Percentiles rank a stretch among this genome's conserved stretches.
Conservation (phyloP, 306 rosid genomes). For the Psophocarpus tetragonolobus region DNA sequence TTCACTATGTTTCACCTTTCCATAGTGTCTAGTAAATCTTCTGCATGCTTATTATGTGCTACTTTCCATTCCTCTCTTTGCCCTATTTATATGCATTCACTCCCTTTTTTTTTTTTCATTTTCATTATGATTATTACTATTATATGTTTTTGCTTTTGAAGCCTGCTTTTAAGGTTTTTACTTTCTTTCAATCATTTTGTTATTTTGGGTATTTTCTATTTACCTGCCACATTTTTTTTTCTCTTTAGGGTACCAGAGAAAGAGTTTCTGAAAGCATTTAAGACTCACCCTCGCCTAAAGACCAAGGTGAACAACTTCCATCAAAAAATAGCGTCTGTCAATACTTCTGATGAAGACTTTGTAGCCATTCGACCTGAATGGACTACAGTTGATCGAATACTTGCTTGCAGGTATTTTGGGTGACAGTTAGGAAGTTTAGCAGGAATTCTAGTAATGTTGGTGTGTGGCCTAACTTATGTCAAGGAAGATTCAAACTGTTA, state of each 20-base stretch:
- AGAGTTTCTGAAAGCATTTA: slow-evolving; percentile 91
- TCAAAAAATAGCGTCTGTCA: slow-evolving; percentile 70
- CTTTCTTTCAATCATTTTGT: slow-evolving; percentile 21
- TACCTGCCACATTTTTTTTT: slow-evolving; percentile 21
- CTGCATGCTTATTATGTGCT: slow-evolving; percentile 27
- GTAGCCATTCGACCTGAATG: slow-evolving; percentile 97
- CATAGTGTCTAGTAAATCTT: slow-evolving; percentile 16
- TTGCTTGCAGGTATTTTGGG: slow-evolving; percentile 83
- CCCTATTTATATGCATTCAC: slow-evolving; percentile 2
- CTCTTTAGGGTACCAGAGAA: slow-evolving; percentile 87
- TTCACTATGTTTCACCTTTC: slow-evolving; percentile 4
- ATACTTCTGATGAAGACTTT: slow-evolving; percentile 85
- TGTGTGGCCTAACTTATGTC: background rate
- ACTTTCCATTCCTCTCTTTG: slow-evolving; percentile 4
- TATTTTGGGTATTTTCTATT: slow-evolving; percentile 36
- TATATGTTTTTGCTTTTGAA: background rate
- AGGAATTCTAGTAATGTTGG: slow-evolving; percentile 10
- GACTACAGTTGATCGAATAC: slow-evolving; percentile 93
- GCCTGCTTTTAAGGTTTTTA: background rate
- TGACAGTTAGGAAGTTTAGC: slow-evolving; percentile 14
- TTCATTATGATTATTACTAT: background rate
- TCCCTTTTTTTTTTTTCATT: slow-evolving; percentile 9
- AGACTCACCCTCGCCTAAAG: slow-evolving; percentile 80
- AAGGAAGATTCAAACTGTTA: slow-evolving; percentile 10
- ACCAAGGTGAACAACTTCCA: slow-evolving; percentile 83